phyloP scores from a whole-genome alignment of 192 early-diverging fungal genomes.

The Umbelopsis ramanniana region DNA sequence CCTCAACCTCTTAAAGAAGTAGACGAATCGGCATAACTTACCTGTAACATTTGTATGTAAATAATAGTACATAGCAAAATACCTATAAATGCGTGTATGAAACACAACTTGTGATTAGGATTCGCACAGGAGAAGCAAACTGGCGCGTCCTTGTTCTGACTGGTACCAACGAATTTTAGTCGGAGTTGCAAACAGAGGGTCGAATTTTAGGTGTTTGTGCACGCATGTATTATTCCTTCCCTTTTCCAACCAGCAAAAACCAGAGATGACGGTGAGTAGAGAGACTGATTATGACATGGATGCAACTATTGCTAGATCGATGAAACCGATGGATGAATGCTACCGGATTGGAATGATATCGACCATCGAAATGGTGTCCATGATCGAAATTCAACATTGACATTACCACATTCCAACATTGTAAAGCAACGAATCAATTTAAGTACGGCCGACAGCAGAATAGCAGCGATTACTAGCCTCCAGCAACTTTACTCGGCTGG shows the following conservation, averaged over 20 bases:
- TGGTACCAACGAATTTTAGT: not conserved
- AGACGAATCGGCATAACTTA: not conserved
- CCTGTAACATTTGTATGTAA: too few species aligned
- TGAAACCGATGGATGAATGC: conserved; percentile 8
- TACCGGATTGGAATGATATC: not conserved
- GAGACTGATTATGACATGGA: not conserved
- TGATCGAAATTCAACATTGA: not conserved
- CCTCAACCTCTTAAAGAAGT: not conserved
- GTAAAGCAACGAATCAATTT: not conserved
- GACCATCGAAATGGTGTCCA: not conserved
- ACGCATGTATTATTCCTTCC: not conserved
- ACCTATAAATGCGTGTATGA: too few species aligned
- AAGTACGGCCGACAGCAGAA: not conserved
- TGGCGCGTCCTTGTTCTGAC: too few species aligned
- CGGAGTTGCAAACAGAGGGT: not conserved
- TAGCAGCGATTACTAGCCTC: not conserved
- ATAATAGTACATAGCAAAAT: too few species aligned
- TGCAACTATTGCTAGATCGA: not conserved
- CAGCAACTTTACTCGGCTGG: not conserved
- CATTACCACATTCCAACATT: conserved; percentile 2
- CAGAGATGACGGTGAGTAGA: conserved; percentile 19
- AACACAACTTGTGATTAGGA: too few species aligned
- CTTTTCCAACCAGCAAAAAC: conserved; percentile 15
- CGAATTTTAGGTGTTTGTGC: not conserved
- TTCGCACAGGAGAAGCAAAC: too few species aligned